Conservation (phyloP, 2,329 filamentous ascomycete genomes). For the Teratosphaeria nubilosa region DNA sequence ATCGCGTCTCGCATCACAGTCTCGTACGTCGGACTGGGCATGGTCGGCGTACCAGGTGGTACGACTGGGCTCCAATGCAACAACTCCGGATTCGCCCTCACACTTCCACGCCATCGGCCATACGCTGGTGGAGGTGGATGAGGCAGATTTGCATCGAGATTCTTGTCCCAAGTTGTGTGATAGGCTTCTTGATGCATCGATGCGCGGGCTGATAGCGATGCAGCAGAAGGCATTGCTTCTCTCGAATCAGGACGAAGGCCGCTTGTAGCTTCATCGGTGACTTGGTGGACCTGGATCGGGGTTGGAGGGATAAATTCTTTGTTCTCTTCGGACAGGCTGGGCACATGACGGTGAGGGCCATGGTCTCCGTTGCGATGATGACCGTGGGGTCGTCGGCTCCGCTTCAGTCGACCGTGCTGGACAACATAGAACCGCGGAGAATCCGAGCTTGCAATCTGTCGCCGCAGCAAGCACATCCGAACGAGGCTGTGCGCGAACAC, state of each 20-base stretch:
- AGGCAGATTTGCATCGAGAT: conserved; percentile 10
- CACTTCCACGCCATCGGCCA: conserved; percentile 72
- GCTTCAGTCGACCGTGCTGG: conserved; percentile 2
- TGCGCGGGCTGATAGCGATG: conserved; percentile 1
- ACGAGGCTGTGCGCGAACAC: conserved; percentile 75
- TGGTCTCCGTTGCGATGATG: conserved; percentile 18
- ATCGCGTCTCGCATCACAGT: conserved; percentile 14
- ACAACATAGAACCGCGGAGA: conserved; percentile 2
- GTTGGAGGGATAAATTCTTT: conserved; percentile 54
- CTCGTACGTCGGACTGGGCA: conserved; percentile 24
- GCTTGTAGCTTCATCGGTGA: conserved; percentile 42
- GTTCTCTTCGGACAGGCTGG: conserved; percentile 5
- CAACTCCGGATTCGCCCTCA: conserved; percentile 71
- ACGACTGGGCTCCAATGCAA: conserved; percentile 55
- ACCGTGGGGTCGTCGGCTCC: conserved; percentile 2
- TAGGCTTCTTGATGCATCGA: conserved; percentile 18
- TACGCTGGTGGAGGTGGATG: conserved; percentile 64
- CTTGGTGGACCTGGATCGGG: conserved; percentile 68
- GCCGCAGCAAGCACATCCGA: conserved; percentile 54
- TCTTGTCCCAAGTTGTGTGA: conserved; percentile 14
- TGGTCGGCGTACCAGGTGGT: conserved; percentile 10
- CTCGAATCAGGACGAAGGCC: conserved; percentile 11
- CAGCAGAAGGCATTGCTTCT: conserved; percentile 11
- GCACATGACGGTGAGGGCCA: conserved; percentile 16
- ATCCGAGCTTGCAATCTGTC: neutral